Conservation (phyloP, 2,329 filamentous ascomycete genomes). For the Colletotrichum sp. region DNA sequence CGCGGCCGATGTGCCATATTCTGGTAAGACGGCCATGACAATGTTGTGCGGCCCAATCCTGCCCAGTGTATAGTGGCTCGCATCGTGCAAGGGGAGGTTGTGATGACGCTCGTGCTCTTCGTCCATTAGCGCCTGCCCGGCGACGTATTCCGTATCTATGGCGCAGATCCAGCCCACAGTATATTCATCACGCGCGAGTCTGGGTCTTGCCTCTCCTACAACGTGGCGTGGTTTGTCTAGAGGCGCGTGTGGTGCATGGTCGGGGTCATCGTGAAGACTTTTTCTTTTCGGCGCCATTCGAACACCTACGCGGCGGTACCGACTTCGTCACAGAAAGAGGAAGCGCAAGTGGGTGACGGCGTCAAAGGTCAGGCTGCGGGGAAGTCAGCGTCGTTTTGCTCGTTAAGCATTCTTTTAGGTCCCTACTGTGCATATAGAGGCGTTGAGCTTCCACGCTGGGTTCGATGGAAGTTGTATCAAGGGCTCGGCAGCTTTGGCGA, state of each 20-base stretch:
- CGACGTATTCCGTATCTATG: background rate
- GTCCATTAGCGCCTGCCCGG: background rate
- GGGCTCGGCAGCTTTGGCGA: background rate
- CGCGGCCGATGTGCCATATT: conserved; percentile 16
- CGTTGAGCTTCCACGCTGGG: background rate
- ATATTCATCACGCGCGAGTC: background rate
- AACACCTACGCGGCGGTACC: fast-evolving
- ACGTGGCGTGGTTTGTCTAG: background rate
- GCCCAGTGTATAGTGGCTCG: conserved; percentile 23
- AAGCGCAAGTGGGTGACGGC: no score
- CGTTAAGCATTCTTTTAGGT: background rate
- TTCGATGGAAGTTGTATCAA: fast-evolving
- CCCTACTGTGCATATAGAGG: background rate
- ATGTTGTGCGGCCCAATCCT: conserved; percentile 23
- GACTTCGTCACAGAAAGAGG: background rate
- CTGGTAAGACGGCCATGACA: conserved; percentile 24
- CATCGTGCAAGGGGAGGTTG: background rate
- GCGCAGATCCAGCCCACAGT: conserved; percentile 20
- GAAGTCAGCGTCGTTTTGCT: background rate
- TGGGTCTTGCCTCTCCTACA: background rate
- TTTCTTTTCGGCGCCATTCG: background rate
- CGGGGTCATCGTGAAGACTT: background rate
- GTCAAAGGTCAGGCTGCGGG: background rate
- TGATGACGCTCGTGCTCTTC: background rate
- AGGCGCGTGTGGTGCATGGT: background rate